Conservation (phyloP, 169 alveolate genomes). For the Cryptosporidium andersoni region DNA sequence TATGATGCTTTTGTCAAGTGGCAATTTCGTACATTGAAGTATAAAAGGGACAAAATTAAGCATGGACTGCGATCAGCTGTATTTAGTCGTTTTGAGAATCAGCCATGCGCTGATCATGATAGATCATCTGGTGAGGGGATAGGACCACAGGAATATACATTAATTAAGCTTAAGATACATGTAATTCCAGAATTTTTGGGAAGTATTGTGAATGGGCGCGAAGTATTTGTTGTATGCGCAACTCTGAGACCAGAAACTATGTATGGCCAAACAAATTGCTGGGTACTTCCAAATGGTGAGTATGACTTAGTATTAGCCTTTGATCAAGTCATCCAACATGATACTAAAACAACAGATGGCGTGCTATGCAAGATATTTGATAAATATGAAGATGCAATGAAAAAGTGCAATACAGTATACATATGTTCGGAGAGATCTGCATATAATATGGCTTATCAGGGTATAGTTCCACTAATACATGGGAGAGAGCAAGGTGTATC, state of each 20-base stretch:
- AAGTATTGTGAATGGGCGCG: slow-evolving; percentile 75
- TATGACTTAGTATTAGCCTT: slow-evolving; percentile 83
- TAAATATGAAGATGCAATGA: slow-evolving; percentile 71
- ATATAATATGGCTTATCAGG: slow-evolving; percentile 95
- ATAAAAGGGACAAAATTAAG: slow-evolving; percentile 40
- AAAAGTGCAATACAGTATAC: slow-evolving; percentile 69
- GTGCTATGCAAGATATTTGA: slow-evolving; percentile 60
- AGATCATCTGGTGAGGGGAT: slow-evolving; percentile 94
- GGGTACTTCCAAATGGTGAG: slow-evolving; percentile 95
- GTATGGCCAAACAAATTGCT: slow-evolving; percentile 99
- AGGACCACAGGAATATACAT: slow-evolving; percentile 96
- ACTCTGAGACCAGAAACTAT: slow-evolving; percentile 99
- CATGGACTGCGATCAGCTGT: slow-evolving; percentile 68
- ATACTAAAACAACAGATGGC: slow-evolving; percentile 62
- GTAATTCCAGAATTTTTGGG: slow-evolving; percentile 77
- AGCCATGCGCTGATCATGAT: slow-evolving; percentile 99
- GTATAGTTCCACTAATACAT: slow-evolving; percentile 74
- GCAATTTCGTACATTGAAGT: slow-evolving; percentile 93
- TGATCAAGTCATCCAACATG: slow-evolving; percentile 17
- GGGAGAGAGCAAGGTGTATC: background rate
- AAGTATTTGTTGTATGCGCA: slow-evolving; percentile 93
- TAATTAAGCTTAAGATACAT: slow-evolving; percentile 89
- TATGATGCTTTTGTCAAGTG: slow-evolving; percentile 95
- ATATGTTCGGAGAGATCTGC: slow-evolving; percentile 83
- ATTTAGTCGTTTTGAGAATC: slow-evolving; percentile 84